A percentile compares a stretch with the other conserved stretches of the same genome.
Evolutionary conservation across 2,329 filamentous ascomycete species (phyloP).

Genomic region (Verticillium nonalfalfae): DNA sequence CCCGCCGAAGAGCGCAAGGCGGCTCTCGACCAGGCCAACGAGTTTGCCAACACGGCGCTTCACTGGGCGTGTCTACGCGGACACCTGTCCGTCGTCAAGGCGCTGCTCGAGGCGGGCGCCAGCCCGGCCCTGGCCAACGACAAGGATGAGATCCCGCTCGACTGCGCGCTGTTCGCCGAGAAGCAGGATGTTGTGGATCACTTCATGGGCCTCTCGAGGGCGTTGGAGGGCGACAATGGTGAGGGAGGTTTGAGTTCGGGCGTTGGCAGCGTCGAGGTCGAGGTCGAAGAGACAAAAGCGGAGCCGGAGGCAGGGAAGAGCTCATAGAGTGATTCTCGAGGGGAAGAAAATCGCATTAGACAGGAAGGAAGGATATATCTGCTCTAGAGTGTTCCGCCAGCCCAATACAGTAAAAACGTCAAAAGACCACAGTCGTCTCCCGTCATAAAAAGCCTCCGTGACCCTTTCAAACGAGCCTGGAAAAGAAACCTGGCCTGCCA

Average conservation of each 20-base stretch:
- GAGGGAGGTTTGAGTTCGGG: slow-evolving; percentile 31
- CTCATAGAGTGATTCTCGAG: not conserved
- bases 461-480: not conserved
- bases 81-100: slow-evolving; percentile 73
- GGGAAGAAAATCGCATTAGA: not conserved
- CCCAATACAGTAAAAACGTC: not conserved
- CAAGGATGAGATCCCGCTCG: slow-evolving; percentile 75
- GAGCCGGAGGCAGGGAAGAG: slow-evolving; percentile 16
- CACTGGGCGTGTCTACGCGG: slow-evolving; percentile 94
- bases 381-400: not conserved
- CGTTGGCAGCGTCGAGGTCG: slow-evolving; percentile 23
- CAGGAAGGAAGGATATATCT: not conserved
- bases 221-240: slow-evolving; percentile 38
- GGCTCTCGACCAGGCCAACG: slow-evolving; percentile 65
- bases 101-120: slow-evolving; percentile 69
- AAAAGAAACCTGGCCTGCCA: not conserved
- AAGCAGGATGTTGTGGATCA: slow-evolving; percentile 60
- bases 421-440: not conserved
- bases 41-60: slow-evolving; percentile 81
- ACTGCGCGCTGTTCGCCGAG: slow-evolving; percentile 65
- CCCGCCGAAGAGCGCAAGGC: slow-evolving; percentile 34
- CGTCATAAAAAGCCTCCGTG: not conserved
- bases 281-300: slow-evolving; percentile 23
- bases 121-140: slow-evolving; percentile 74
- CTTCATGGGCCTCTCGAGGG: slow-evolving; percentile 43